Evolutionary conservation across 257 asterid genomes (phyloP), one percentile per base, ranked within the genome.

Genomic region (Eustoma russellianum): DNA sequence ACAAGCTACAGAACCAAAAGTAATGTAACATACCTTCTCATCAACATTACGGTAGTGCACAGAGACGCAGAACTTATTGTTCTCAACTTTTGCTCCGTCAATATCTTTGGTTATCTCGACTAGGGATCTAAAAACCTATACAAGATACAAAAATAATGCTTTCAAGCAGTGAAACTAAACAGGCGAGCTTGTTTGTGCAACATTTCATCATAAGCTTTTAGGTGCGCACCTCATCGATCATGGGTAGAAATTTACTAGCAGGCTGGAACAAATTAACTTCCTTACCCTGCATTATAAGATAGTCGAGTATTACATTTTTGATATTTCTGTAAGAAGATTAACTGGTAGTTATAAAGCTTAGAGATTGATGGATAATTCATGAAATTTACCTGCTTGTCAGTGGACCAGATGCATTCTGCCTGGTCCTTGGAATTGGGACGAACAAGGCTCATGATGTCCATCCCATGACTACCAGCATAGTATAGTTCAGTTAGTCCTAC

Each of bases 391-490:
- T 74, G 87, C 78, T 74, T 78, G 78, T 91, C 76, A 56, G 83
- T 82, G 40, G 90, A 82, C 64, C 71, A 74, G 61, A 76, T 76
- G 61, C 93, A 77, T 60, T 78, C 77, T 9, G 48, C 49, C 65
- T 77, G 66, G 64, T 67, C 83, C 43, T 64, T 71, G 18, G 86
- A 52, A 52, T 61, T 44, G 28, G 98, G 63, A 49, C 67, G 79
- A 74, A 77, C 83, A 2, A 96, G 98, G 17, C 96, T 85, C 94
- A 91, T 84, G 55, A 91, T 91, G 70, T 91, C 98, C 98, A 91
- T 91, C 59, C 98, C 96, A 46, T 91, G 96, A 68, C 96, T 87
- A 54, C 98, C 98, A 46, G 96, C 98, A 52, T 91, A 91, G 64
- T 84, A 79, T 65, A 91, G 96, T 57, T 91, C 95, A 11, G 73